Base-by-base conservation (phyloP, 2,329 filamentous ascomycete genomes). In the Pyrenophora teres region DNA sequence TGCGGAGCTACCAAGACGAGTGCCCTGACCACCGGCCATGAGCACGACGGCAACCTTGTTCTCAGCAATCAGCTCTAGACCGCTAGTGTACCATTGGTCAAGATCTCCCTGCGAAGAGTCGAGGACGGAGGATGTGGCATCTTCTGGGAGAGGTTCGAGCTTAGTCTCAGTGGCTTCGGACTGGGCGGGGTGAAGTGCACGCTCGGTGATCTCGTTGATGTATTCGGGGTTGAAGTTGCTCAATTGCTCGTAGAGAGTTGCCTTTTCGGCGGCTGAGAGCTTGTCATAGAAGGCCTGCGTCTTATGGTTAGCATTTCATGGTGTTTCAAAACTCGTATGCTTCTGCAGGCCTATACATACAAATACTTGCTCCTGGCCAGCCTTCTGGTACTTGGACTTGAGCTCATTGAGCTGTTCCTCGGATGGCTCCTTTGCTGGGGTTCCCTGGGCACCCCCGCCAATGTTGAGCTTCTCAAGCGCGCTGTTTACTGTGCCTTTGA, bases 11-110 rank as follows among this genome's bases (percentile, higher is more conserved):
- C 94, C 94, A 59, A 99, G 80, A 57, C 94, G 85, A 56, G 94
- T 99, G 59, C 94, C 94, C 79, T 99, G 94, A 30, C 94, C 94
- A 71, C 94, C 94, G 52, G 94, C 94, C 90, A 99, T 95, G 68
- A 99, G 84, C 44, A 99, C 91, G 15, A 99, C 94, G 27, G 86
- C 87, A 40, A 89, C 87, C 70, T 87, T 84, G 76, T 87, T 87
- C 61, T 85, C 78, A 6, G 85, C 82, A 58, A 89, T 86, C 65
- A 86, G 73, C 64, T 84, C 79, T 57, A 90, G 73, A 38, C 87
- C 87, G 37, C 78, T 80, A 57, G 88, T 79, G 76, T 96, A 94
- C 92, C 93, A 99, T 74, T 82, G 83, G 63, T 90, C 80, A 57
- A 97, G 83, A 71, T 96, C 87, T 52, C 86, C 83, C 43, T 86